Conservation (phyloP, 306 rosid genomes). For the Cucurbita moschata region DNA sequence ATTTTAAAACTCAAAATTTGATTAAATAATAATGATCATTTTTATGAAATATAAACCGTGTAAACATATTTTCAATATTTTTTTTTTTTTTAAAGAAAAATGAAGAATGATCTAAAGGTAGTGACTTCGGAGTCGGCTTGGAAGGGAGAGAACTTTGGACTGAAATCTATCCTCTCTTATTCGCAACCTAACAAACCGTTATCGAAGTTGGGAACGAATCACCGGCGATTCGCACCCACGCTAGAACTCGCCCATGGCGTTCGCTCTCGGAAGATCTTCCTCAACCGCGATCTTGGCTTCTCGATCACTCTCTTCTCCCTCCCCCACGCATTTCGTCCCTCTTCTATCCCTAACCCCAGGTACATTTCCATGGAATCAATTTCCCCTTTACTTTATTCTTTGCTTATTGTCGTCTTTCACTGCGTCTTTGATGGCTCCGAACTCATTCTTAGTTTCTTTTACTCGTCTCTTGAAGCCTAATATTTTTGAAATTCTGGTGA, state of each 20-base stretch:
- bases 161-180: constrained; percentile 75
- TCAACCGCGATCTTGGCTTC: constrained; percentile 49
- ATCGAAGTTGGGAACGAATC: background rate
- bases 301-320: constrained; percentile 26
- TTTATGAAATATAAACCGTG: too few species aligned
- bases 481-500: background rate
- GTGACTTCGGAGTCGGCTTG: too few species aligned
- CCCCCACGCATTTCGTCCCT: constrained; percentile 31
- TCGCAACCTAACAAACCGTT: constrained; percentile 25
- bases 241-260: constrained; percentile 37
- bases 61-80: too few species aligned
- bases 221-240: background rate
- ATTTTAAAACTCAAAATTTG: too few species aligned
- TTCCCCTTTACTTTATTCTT: background rate
- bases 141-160: background rate
- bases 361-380: constrained; percentile 8
- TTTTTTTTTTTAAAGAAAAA: too few species aligned
- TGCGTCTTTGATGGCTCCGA: background rate
- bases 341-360: constrained; percentile 43
- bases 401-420: background rate
- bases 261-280: constrained; percentile 57
- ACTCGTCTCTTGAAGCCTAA: background rate
- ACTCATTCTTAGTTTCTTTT: background rate
- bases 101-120: too few species aligned
- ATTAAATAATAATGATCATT: too few species aligned